Base-by-base conservation (phyloP, 192 early-diverging fungal genomes). In the Gryganskiella cystojenkinii region DNA sequence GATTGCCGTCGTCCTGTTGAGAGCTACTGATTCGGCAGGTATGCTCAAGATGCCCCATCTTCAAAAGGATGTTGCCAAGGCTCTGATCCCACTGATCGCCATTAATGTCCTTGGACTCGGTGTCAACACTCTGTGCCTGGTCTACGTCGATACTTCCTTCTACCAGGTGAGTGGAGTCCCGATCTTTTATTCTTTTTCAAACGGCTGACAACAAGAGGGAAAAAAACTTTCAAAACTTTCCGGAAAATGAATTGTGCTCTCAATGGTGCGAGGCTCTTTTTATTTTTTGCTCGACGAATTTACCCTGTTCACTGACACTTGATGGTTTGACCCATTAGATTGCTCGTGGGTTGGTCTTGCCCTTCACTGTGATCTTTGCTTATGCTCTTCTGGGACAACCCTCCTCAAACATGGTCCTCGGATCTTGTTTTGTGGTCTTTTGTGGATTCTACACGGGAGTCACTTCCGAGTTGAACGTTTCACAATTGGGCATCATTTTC, bases 71-170 rank as follows among this genome's bases (percentile, higher is more conserved):
- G 74, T 68, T 19, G 71, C 73, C 56, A 62, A 52, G 34, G 56
- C 53, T 15, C 46, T 89, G 51, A 24, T 80, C 20, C 82, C 84
- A 1, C 43, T 90, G 31, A 82, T 85, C 14, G n/a, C 68, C 17
- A 80, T 89, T 25, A 90, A 90, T 59, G 84, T 89, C 8, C 53
- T 89, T 1, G 88, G 88, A 11, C 72, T 90, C 15, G 83, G 75
- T 19, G 62, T 88, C 25, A 89, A 89, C 71, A 89, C 88, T 9
- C 55, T 84, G 19, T 89, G 88, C 55, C 52, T 89, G 31, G 81
- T 87, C 33, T 81, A 85, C 61, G 87, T 90, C 30, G 85, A 90
- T 46, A 84, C 87, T 3, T 81, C 73, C 31, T 89, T 90, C 61
- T 90, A 85, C 63, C 87, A 90, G 80, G 87, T 86, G 62, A 13